Evolutionary conservation across 192 early-diverging fungal genomes (phyloP), one percentile per base, ranked within the genome.

Genomic region (Entrophospora sp.): DNA sequence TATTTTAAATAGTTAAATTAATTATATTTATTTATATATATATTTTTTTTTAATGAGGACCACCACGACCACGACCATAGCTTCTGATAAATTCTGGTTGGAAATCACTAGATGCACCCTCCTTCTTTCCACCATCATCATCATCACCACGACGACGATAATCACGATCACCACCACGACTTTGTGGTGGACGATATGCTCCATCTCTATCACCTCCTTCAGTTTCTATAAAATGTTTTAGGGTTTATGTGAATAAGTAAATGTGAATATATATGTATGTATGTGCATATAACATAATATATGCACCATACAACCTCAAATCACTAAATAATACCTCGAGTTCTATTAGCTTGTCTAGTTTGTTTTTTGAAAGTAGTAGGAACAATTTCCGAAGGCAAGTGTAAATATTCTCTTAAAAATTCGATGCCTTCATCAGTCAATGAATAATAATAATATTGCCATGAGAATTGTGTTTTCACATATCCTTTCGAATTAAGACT

Each of bases 381-480:
- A 69, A 97, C 89, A 73, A 99, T 93, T 78, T 96, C 96, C 69
- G 85, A 80, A 70, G 96, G 96, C 66, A 99, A 83, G 90, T 97
- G 91, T 65, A 99, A 88, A 89, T 87, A 91, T 79, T 93, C 89
- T 75, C 96, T 90, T 68, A 98, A 84, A 84, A 95, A 97, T 75
- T 90, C 92, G 68, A 97, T 95, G 78, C 96, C 96, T 81, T 92
- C 91, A 74, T 94, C 86, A 77, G 95, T 99, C 73, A 99, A 85
- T 79, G 87, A 93, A 82, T 99, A 99, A 91, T 99, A 99, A 87
- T 95, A 99, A 85, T 93, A 93, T 77, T 97, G 95, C 96, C 96
- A 99, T 77, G 94, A 96, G 90, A 99, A 99, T 73, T 89, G 89
- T 68, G 89, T 90, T 81, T 91, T 92, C 77, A 99, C 95, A 64